These are phyloP conservation scores for Penicillium sp. DNA, from an alignment of 2,329 filamentous ascomycete genomes.

Conservation along the genomic window DNA sequence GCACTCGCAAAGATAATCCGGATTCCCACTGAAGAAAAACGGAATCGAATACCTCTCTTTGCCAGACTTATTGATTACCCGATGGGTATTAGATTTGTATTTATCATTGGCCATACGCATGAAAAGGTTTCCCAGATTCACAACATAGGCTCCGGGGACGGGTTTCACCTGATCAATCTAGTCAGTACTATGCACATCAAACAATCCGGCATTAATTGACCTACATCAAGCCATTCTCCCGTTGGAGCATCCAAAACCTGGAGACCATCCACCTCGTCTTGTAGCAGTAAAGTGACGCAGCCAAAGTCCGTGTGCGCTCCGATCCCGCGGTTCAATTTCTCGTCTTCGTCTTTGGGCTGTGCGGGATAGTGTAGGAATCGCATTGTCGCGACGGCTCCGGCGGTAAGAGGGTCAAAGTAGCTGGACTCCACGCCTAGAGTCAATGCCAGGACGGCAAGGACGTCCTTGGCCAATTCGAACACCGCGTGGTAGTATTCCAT, in stretches of 20 bases:
- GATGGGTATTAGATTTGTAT: constrained; percentile 44
- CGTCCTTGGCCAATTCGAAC: constrained; percentile 41
- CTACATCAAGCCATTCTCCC: constrained; percentile 35
- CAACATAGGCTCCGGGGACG: constrained; percentile 29
- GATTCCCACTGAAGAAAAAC: constrained; percentile 48
- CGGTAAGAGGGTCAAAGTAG: constrained; percentile 40
- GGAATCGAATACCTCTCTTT: constrained; percentile 43
- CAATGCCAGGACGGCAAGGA: constrained; percentile 43
- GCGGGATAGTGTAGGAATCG: constrained; percentile 46
- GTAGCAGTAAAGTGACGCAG: constrained; percentile 42
- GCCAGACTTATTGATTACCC: constrained; percentile 44
- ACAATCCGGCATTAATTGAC: neutral
- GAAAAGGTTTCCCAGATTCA: constrained; percentile 41
- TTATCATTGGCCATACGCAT: constrained; percentile 45
- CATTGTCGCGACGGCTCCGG: constrained; percentile 42
- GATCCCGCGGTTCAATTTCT: constrained; percentile 39
- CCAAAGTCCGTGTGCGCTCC: constrained; percentile 49
- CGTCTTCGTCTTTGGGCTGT: constrained; percentile 39
- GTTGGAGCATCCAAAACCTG: constrained; percentile 34
- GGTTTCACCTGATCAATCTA: constrained; percentile 22
- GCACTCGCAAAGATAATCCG: constrained; percentile 45
- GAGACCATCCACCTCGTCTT: constrained; percentile 42
- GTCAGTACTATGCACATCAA: neutral
- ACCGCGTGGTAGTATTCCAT: constrained; percentile 45
- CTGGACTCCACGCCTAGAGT: constrained; percentile 39